Percentiles rank a stretch among this genome's conserved stretches.
phyloP scores from a whole-genome alignment of 768 basidiomycete genomes.

The Kwoniella bestiolae region DNA sequence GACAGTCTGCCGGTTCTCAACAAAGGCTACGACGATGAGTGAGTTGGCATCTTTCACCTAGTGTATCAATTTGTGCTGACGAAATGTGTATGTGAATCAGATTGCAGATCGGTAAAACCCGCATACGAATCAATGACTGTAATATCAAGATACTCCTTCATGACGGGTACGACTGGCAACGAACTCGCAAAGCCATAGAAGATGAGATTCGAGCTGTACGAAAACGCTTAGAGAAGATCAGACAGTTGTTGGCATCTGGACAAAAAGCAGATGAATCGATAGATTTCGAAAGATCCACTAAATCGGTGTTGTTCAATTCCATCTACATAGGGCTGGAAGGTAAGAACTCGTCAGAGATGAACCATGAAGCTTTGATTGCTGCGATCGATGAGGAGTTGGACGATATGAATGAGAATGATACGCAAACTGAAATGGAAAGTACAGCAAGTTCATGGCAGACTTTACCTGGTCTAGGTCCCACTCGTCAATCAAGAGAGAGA shows the following conservation, averaged over 20 bases:
- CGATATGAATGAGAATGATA: constrained; percentile 64
- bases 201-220: constrained; percentile 87
- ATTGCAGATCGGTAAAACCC: constrained; percentile 42
- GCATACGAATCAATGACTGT: constrained; percentile 62
- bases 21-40: constrained; percentile 33
- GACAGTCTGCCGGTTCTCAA: constrained; percentile 30
- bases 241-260: constrained; percentile 87
- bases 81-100: background rate
- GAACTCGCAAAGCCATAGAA: constrained; percentile 83
- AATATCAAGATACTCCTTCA: constrained; percentile 75
- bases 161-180: constrained; percentile 92
- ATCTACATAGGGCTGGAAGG: constrained; percentile 86
- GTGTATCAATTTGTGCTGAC: too few relatives aligned
- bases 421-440: constrained; percentile 68
- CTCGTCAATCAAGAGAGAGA: too few relatives aligned
- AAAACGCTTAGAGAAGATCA: constrained; percentile 80
- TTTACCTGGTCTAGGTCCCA: constrained; percentile 58
- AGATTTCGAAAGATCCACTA: constrained; percentile 64
- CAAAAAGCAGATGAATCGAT: constrained; percentile 77
- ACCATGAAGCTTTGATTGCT: constrained; percentile 76
- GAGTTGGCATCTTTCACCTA: too few relatives aligned
- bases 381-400: constrained; percentile 91
- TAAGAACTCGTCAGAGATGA: constrained; percentile 71
- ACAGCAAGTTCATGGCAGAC: constrained; percentile 87
- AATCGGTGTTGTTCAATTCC: constrained; percentile 86